These are phyloP conservation scores for Nannizzia gypsea DNA, from an alignment of 2,329 filamentous ascomycete genomes.

Conservation along the genomic window DNA sequence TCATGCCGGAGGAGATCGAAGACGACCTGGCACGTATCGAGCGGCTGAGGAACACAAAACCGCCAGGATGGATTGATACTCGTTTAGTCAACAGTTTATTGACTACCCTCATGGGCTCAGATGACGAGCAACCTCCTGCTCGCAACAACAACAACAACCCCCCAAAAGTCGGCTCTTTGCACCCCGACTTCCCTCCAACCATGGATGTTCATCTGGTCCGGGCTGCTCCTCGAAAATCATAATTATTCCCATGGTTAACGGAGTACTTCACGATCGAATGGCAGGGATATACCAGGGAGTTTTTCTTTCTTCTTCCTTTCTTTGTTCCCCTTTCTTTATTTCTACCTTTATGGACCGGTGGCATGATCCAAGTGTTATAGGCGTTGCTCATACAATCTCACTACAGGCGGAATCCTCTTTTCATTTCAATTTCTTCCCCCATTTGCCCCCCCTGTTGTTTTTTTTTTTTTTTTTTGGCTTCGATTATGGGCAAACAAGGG, in stretches of 20 bases:
- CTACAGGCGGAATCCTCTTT: not conserved
- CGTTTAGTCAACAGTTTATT: constrained; percentile 30
- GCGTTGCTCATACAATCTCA: not conserved
- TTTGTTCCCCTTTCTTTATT: not conserved
- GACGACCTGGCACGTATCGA: constrained; percentile 35
- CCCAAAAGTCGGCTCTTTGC: constrained; percentile 27
- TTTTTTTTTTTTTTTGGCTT: not conserved
- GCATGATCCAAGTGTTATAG: not conserved
- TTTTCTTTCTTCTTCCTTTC: not conserved
- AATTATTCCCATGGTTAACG: no score
- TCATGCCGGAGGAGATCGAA: constrained; percentile 38
- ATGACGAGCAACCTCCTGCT: constrained; percentile 1
- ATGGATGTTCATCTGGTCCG: constrained; percentile 35
- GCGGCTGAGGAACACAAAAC: constrained; percentile 26
- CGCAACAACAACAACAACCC: not conserved
- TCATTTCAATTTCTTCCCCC: not conserved
- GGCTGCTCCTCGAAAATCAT: constrained; percentile 14
- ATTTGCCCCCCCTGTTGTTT: not conserved
- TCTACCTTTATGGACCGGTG: not conserved
- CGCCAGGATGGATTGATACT: constrained; percentile 32
- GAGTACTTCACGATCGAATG: not conserved
- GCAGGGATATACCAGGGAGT: not conserved
- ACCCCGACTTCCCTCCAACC: constrained; percentile 34
- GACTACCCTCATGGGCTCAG: constrained; percentile 18
- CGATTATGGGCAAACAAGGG: not conserved